phyloP scores from a whole-genome alignment of 345 rosid genomes.

The Pistacia vera region DNA sequence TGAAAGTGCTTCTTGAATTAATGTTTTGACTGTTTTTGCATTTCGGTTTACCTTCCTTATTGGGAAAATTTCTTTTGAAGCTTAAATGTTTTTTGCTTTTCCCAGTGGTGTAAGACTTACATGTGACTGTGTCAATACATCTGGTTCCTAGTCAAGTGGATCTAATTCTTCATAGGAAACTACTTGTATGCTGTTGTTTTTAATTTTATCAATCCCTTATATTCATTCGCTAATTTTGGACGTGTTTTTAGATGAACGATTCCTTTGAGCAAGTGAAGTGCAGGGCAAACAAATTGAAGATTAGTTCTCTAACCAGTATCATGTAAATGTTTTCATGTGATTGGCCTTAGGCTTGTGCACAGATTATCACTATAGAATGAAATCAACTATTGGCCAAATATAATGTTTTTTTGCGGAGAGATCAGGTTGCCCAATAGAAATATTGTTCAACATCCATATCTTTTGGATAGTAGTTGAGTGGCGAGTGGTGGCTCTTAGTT shows the following conservation, averaged over 20 bases:
- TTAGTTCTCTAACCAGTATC: constrained; percentile 27
- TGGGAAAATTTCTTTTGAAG: neutral
- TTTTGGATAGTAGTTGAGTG: neutral
- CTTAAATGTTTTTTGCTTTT: neutral
- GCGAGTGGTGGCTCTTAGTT: neutral
- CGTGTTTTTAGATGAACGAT: constrained; percentile 54
- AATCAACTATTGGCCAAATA: neutral
- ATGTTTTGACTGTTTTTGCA: neutral
- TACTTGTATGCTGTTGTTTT: neutral
- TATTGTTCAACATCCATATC: neutral
- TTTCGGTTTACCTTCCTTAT: neutral
- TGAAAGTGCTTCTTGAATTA: neutral
- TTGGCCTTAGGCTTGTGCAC: constrained; percentile 8
- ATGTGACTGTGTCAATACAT: neutral
- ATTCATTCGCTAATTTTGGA: constrained; percentile 17
- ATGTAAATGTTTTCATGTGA: neutral
- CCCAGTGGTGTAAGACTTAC: neutral
- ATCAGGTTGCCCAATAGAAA: neutral
- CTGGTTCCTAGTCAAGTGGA: neutral
- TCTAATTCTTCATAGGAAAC: neutral
- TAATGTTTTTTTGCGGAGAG: neutral
- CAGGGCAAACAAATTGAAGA: constrained; percentile 53
- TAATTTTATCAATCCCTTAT: neutral
- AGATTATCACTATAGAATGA: constrained; percentile 5
- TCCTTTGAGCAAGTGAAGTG: constrained; percentile 45